Base-by-base conservation (phyloP, 371 early-diverging fungal genomes). In the Mortierella sp. region DNA sequence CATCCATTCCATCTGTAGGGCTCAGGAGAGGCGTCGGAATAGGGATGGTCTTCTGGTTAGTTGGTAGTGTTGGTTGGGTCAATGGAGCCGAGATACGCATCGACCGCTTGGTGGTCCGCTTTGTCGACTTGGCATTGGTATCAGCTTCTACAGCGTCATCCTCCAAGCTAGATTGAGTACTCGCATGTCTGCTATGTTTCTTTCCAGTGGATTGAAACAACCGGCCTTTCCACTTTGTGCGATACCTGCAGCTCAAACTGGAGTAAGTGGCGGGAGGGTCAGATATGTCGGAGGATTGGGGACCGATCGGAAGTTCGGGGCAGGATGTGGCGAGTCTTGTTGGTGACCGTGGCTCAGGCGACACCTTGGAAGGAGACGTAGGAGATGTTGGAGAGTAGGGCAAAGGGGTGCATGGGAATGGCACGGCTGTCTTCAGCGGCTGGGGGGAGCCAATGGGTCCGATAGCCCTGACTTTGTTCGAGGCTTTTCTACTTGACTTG, bases 341-440 rank as follows among this genome's bases (percentile, higher is more conserved):
- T n/a, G 61, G 49, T 14, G 72, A 51, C 17, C 29, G 60, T 25
- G 71, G 55, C 21, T 4, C 14, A 13, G 40, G 13, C 1, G 34
- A 52, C 7, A 46, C 54, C 22, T n/a, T n/a, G n/a, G n/a, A n/a
- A 52, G 48, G 27, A 24, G 13, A 16, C 5, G 44, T 43, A 43
- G 14, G 19, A 22, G 6, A 7, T 46, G 2, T 9, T 24, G 22
- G 24, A 1, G 45, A 67, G 21, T 76, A 76, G 16, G 76, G 76
- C 6, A 76, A 49, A 13, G 76, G 76, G 1, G 76, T 68, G 39
- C 76, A 76, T 3, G 69, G 69, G 41, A 60, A 68, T 3, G 69
- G 76, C 10, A 53, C 76, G 22, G 68, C 69, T 0, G 69, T 68
- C 5, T 58, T 67, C 40, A 76, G 43, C 1, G 76, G 76, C 29